phyloP scores from a whole-genome alignment of 164 flowering plant genomes.

The Tetrastigma voinierianum region DNA sequence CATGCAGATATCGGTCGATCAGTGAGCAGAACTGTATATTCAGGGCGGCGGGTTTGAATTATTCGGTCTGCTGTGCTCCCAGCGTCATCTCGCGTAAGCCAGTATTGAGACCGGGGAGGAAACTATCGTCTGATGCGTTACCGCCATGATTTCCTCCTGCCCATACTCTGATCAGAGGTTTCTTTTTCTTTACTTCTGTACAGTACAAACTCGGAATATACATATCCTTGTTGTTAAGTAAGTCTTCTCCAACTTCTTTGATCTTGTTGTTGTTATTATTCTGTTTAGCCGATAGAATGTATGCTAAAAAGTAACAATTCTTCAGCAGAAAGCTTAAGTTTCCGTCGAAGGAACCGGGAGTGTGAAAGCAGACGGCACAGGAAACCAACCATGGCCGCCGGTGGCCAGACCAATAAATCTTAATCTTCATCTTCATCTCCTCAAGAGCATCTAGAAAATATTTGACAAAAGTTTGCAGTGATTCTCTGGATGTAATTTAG shows the following conservation, averaged over 20 bases:
- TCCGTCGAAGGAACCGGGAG: neutral
- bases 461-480: conserved; percentile 3
- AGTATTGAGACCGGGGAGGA: conserved; percentile 39
- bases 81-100: too few relatives aligned
- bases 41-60: conserved; percentile 34
- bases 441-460: conserved; percentile 22
- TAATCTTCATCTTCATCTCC: conserved; percentile 11
- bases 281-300: conserved; percentile 8
- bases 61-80: conserved; percentile 35
- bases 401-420: too few relatives aligned
- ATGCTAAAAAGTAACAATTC: conserved; percentile 18
- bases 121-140: conserved; percentile 24
- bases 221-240: conserved; percentile 14
- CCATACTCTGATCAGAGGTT: neutral
- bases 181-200: conserved; percentile 18
- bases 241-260: conserved; percentile 4
- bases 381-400: conserved; percentile 12
- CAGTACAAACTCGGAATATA: conserved; percentile 9
- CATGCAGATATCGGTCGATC: conserved; percentile 25
- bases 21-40: conserved; percentile 26
- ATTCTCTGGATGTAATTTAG: neutral
- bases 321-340: conserved; percentile 6
- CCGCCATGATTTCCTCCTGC: conserved; percentile 23
- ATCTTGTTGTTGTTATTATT: conserved; percentile 11
- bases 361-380: conserved; percentile 11